Evolutionary conservation across 2,329 filamentous ascomycete species (phyloP), one percentile per base, ranked within the genome.

Genomic region (Fonsecaea erecta): DNA sequence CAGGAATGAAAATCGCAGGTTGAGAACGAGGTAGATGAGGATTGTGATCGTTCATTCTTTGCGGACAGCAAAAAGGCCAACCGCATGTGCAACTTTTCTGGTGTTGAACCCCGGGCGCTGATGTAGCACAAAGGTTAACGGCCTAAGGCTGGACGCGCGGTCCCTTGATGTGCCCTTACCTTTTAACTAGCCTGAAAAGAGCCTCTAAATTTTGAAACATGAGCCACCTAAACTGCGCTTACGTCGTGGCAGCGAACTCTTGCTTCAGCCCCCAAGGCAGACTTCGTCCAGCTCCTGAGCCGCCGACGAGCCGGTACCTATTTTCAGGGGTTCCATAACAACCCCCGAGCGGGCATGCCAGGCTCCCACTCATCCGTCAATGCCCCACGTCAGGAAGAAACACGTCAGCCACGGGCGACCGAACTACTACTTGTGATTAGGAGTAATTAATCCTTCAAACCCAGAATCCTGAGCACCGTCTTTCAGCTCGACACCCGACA

Each of bases 131-230:
- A 43, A 12, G 35, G 35, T 24, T 52, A 52, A 26, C 28, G 51
- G 52, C 16, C 18, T 61, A 56, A 48, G 34, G 28, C 60, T 55
- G 40, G 52, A 62, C 60, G 60, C 60, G 60, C 60, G 52, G 60
- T 60, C 28, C 57, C 18, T 52, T 35, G 28, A 40, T 52, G 46
- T 51, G 46, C 57, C 57, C 28, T 52, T 52, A 60, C 34, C 9
- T 52, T 46, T 14, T 60, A 32, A 48, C 43, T 48, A 48, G 18
- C 43, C 21, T 11, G 9, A 48, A 48, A 48, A 48, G 43, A 12
- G 43, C 43, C 43, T 48, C 43, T 48, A 48, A 26, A 48, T 48
- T 48, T 48, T 48, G 43, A 48, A 48, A 48, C 43, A 48, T 24
- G 43, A 16, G 18, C 43, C 43, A 14, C 43, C 43, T 48, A 48